Percentiles rank a stretch among this genome's conserved stretches.
Conservation (phyloP, 768 basidiomycete species). For the Kwoniella sp. region DNA sequence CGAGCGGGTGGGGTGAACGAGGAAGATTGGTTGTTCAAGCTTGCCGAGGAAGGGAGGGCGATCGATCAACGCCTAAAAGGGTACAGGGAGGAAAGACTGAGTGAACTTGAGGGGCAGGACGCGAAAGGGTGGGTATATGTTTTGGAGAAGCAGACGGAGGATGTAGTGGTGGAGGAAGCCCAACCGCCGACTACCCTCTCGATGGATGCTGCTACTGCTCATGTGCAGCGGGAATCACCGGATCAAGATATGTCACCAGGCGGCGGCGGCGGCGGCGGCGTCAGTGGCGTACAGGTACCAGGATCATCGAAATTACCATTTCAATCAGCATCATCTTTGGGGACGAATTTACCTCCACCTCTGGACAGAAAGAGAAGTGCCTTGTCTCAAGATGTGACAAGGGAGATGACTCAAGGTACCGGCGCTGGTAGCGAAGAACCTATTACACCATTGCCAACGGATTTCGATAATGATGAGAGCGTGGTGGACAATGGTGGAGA, state of each 20-base stretch:
- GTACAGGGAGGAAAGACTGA: constrained; percentile 41
- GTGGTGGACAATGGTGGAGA: constrained; percentile 18
- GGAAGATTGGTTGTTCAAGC: constrained; percentile 90
- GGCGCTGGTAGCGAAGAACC: constrained; percentile 19
- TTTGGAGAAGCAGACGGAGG: constrained; percentile 9
- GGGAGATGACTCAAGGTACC: constrained; percentile 12
- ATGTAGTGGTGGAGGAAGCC: constrained; percentile 10
- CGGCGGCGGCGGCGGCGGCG: too few species aligned
- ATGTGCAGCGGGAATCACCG: too few species aligned
- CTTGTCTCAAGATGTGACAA: constrained; percentile 35
- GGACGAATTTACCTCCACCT: constrained; percentile 9
- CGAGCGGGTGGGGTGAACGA: constrained; percentile 77
- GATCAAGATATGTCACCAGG: not conserved
- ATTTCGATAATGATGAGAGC: constrained; percentile 14
- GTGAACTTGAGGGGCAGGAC: constrained; percentile 35
- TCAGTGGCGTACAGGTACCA: not conserved
- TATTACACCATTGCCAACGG: not conserved
- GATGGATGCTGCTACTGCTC: too few species aligned
- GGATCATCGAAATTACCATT: not conserved
- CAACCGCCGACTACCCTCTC: too few species aligned
- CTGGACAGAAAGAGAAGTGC: constrained; percentile 32
- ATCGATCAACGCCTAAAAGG: constrained; percentile 60
- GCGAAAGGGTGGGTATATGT: constrained; percentile 37
- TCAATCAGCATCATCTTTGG: not conserved
- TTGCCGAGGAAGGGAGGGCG: constrained; percentile 67